Evolutionary conservation across 352 stramenopile genomes (phyloP), one percentile per base, ranked within the genome.

Genomic region (Albugo laibachii): DNA sequence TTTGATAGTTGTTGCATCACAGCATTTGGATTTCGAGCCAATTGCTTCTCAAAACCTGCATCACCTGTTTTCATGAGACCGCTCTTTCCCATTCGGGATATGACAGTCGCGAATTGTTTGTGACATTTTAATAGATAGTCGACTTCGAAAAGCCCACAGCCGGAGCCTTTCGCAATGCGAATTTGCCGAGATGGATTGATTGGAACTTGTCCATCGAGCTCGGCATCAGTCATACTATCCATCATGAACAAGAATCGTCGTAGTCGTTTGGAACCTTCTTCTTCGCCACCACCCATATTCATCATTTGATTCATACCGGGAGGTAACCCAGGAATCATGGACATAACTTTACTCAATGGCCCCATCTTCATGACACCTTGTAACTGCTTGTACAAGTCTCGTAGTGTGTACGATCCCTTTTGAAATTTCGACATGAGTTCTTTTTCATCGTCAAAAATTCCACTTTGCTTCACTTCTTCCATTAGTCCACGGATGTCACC

Each of bases 331-430:
- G 94, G 93, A 27, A 99, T 97, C 93, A 98, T 98, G 15, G 84
- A 93, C 92, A 99, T 97, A 39, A 99, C 77, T 59, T 98, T 98
- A 47, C 81, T 85, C 11, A 99, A 61, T 12, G 92, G 88, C 0
- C 94, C 94, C 71, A 99, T 91, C 64, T 98, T 98, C 78, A 97
- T 96, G 12, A 98, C 86, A 40, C 80, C 85, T 62, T 98, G 69
- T 47, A 99, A 97, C 66, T 98, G 94, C 61, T 97, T 97, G 77
- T 98, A 98, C 80, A 99, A 95, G 60, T 99, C 95, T 4, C 95
- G 75, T 47, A 99, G 66, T 36, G 95, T 99, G 62, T 99, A 99
- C 54, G 83, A 72, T 35, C 79, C 80, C 72, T 98, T 97, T 63
- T 95, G 84, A 48, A 95, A 86, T 61, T 91, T 89, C 55, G 97